Evolutionary conservation across 2,329 filamentous ascomycete species (phyloP).

Genomic region (Paraphoma sp.): DNA sequence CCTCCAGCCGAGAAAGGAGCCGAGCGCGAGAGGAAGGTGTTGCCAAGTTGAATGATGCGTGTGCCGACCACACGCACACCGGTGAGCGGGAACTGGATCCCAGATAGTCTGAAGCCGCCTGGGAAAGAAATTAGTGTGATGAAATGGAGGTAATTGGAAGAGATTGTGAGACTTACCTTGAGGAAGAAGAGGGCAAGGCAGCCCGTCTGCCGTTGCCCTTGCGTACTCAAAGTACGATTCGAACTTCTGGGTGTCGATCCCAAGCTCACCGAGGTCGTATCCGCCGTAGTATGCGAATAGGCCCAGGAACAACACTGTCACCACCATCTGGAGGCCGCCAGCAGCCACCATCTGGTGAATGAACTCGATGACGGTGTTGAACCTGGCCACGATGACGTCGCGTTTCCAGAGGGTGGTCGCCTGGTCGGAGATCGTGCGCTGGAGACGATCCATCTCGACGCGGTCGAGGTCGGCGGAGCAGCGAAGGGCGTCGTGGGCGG

Average conservation of each 20-base stretch:
- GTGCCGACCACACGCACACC: conserved; percentile 4
- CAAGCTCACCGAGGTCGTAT: conserved; percentile 5
- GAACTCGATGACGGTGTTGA: neutral
- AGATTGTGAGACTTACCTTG: conserved; percentile 1
- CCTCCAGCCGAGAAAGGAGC: neutral
- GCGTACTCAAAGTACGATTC: conserved; percentile 5
- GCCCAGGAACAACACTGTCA: conserved; percentile 4
- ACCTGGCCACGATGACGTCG: neutral
- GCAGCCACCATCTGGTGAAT: neutral
- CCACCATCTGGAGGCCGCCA: neutral
- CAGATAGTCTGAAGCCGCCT: conserved; percentile 4
- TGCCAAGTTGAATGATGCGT: neutral
- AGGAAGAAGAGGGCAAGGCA: conserved; percentile 4
- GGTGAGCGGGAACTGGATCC: conserved; percentile 6
- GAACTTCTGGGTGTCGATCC: conserved; percentile 3
- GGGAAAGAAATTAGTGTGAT: neutral
- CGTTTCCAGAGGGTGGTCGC: neutral
- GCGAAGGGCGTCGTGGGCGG: neutral
- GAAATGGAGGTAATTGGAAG: neutral
- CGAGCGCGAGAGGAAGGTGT: neutral
- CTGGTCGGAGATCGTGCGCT: neutral
- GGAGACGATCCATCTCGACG: neutral
- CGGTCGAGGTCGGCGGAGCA: neutral
- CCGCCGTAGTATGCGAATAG: neutral
- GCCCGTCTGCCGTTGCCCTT: neutral